These are phyloP conservation scores for Stephanodiscus triporus DNA, from an alignment of 108 stramenopile species.

Conservation along the genomic window DNA sequence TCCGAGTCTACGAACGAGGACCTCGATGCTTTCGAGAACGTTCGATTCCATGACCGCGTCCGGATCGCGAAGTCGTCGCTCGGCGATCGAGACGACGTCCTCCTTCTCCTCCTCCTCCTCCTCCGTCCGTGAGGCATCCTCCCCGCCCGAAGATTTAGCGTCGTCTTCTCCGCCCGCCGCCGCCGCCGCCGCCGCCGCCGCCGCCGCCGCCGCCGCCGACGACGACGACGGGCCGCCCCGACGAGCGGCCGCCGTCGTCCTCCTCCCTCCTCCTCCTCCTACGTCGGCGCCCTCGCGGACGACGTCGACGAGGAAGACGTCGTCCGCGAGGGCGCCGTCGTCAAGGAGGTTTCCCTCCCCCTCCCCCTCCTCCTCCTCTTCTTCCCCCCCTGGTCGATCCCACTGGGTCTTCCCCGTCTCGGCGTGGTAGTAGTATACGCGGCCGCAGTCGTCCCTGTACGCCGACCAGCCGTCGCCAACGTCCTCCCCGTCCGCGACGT, in stretches of 20 bases:
- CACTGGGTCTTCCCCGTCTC: slow-evolving; percentile 71
- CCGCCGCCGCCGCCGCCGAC: background rate
- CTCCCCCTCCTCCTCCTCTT: background rate
- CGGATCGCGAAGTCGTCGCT: slow-evolving; percentile 56
- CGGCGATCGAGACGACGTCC: slow-evolving; percentile 62
- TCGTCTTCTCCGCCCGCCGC: too few species aligned
- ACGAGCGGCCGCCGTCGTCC: background rate
- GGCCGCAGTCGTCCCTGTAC: slow-evolving; percentile 67
- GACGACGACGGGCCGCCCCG: background rate
- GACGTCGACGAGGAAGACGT: too few species aligned
- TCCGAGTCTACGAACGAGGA: slow-evolving; percentile 38
- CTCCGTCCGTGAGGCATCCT: too few species aligned
- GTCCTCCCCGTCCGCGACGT: slow-evolving; percentile 32
- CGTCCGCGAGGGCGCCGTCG: background rate
- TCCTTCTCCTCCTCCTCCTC: slow-evolving; percentile 30
- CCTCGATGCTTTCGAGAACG: slow-evolving; percentile 31
- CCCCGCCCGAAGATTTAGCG: too few species aligned
- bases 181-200: too few species aligned
- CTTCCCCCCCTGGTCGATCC: slow-evolving; percentile 58
- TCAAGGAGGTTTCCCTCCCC: background rate
- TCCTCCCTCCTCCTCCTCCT: slow-evolving; percentile 1
- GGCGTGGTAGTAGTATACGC: slow-evolving; percentile 75
- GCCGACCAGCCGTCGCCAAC: slow-evolving; percentile 52
- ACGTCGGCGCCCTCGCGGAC: background rate
- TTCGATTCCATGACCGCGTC: slow-evolving; percentile 81